phyloP scores from a whole-genome alignment of 108 stramenopile species.

The Stephanodiscus triporus region DNA sequence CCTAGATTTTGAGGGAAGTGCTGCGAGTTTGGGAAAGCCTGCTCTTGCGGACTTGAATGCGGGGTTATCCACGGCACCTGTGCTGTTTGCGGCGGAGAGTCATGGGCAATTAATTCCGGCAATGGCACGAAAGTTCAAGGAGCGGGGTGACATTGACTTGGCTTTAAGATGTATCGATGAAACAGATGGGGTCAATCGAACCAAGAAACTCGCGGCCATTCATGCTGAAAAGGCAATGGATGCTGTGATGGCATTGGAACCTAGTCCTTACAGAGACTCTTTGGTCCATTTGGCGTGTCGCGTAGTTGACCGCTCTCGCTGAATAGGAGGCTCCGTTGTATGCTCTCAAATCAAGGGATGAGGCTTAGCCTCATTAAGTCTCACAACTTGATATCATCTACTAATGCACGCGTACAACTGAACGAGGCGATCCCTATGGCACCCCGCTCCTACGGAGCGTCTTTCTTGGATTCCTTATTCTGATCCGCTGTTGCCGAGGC shows the following conservation, averaged over 20 bases:
- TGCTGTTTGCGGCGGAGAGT: slow-evolving; percentile 91
- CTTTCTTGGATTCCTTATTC: too few relatives aligned
- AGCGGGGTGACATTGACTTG: slow-evolving; percentile 86
- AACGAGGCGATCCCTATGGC: too few relatives aligned
- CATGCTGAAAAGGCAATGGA: slow-evolving; percentile 95
- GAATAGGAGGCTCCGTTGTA: background rate
- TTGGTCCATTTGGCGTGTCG: slow-evolving; percentile 80
- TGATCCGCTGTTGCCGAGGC: too few relatives aligned
- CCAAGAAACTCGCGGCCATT: slow-evolving; percentile 90
- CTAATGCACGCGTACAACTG: background rate
- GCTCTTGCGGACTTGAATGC: slow-evolving; percentile 91
- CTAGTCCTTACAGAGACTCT: slow-evolving; percentile 69
- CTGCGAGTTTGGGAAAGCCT: slow-evolving; percentile 89
- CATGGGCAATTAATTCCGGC: slow-evolving; percentile 70
- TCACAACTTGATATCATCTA: background rate
- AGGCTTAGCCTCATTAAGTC: background rate
- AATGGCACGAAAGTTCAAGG: slow-evolving; percentile 90
- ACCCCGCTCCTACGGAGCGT: too few relatives aligned
- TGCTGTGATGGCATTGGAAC: slow-evolving; percentile 58
- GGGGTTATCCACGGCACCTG: slow-evolving; percentile 96
- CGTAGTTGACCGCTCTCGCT: slow-evolving; percentile 74
- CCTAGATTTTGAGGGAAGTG: slow-evolving; percentile 94
- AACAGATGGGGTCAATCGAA: slow-evolving; percentile 77
- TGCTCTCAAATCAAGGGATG: background rate
- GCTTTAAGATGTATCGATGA: slow-evolving; percentile 62